Conservation (phyloP, 306 rosid species). For the Citrullus colocynthis region DNA sequence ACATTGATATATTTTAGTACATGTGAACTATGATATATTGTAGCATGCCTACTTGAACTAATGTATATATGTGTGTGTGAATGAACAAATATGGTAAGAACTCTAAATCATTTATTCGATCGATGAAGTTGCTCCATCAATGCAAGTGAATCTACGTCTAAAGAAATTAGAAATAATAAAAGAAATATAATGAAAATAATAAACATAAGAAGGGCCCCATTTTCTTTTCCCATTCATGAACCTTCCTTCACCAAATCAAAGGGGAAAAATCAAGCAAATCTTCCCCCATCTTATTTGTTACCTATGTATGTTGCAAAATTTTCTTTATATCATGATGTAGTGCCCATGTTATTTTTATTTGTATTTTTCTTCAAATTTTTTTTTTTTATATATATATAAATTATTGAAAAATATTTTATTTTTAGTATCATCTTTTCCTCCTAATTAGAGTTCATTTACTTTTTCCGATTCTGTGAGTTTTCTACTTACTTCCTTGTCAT, state of each 20-base stretch:
- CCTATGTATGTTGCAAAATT: conserved; percentile 1
- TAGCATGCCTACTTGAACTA: too few relatives aligned
- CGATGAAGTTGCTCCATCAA: conserved; percentile 31
- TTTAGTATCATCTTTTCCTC: too few relatives aligned
- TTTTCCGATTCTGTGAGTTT: too few relatives aligned
- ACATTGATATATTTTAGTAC: too few relatives aligned
- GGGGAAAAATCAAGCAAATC: not conserved
- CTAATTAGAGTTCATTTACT: too few relatives aligned
- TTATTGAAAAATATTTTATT: not conserved
- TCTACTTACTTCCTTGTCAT: too few relatives aligned
- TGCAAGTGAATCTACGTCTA: not conserved
- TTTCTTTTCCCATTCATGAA: not conserved
- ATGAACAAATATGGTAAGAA: conserved; percentile 40
- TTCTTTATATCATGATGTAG: not conserved
- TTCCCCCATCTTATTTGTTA: conserved; percentile 3
- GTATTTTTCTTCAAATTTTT: not conserved
- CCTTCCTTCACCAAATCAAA: not conserved
- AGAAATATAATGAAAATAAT: not conserved
- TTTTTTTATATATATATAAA: not conserved
- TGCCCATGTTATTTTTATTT: not conserved
- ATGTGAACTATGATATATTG: too few relatives aligned
- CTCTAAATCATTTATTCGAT: conserved; percentile 37
- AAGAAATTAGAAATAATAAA: not conserved
- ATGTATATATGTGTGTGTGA: not conserved
- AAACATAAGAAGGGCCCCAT: not conserved